Percentiles rank a stretch among this genome's conserved stretches.
Conservation (phyloP, 306 rosid species). For the Neltuma alba region DNA sequence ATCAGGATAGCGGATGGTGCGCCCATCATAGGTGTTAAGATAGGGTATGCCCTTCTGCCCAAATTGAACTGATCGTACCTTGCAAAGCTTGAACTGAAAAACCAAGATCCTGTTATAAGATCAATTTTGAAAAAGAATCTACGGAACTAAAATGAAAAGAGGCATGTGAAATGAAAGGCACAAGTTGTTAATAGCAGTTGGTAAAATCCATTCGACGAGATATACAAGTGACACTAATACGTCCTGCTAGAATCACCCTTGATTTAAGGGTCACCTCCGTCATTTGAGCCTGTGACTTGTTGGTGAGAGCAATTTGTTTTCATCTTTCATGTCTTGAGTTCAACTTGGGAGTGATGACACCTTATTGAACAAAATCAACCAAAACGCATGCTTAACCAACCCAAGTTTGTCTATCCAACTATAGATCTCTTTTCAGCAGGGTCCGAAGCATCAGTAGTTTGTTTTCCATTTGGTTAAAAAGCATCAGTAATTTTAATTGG, state of each 20-base stretch:
- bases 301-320: background rate
- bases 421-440: background rate
- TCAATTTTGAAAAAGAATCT: background rate
- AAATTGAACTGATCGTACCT: slow-evolving; percentile 66
- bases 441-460: background rate
- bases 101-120: background rate
- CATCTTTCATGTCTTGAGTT: background rate
- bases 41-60: slow-evolving; percentile 76
- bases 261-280: background rate
- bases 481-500: background rate
- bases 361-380: background rate
- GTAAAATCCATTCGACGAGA: background rate
- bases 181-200: too few species aligned
- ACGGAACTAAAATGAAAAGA: background rate
- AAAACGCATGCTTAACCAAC: background rate
- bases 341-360: background rate
- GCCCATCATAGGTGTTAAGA: slow-evolving; percentile 66
- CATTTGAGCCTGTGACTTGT: background rate
- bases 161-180: background rate
- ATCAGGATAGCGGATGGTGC: slow-evolving; percentile 80
- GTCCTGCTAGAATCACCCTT: background rate
- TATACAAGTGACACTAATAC: background rate
- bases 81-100: slow-evolving; percentile 65
- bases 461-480: too few species aligned
- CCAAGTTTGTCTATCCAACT: background rate